Evolutionary conservation across 192 early-diverging fungal species (phyloP), one percentile per base, ranked within the genome.

Genomic region (Chytriomyces sp.): DNA sequence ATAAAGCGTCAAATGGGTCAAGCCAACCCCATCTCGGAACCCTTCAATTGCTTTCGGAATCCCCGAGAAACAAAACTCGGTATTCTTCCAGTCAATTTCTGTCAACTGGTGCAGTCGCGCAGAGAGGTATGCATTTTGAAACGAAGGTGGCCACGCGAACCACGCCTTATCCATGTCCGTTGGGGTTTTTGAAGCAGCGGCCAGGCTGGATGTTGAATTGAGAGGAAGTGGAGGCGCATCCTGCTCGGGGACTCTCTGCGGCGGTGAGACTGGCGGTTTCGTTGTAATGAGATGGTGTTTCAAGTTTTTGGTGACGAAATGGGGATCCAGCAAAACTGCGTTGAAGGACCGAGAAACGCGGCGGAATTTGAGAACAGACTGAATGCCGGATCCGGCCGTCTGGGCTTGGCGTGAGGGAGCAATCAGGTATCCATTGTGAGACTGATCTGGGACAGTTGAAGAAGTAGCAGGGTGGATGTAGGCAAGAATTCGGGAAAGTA

Each of bases 71-170:
- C 16, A 57, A 67, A 67, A 45, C 1, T 9, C 23, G 8, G 66
- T 67, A 23, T 46, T 67, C 44, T 44, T 26, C 66, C 66, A 67
- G 66, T 67, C 66, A 43, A 67, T 67, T 67, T 67, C 66, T 5
- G 20, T n/a, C 28, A 67, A 23, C 1, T 26, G 28, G 28, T 11
- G 13, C 24, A 67, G 45, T 7, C 66, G 66, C 28, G 11, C 13
- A 13, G 26, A 7, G 11, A 46, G 18, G 23, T 67, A 67, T 9
- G 20, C 66, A 18, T 16, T 9, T 67, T 67, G 66, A 45, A 67
- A 45, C 13, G 35, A 4, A 4, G 45, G 18, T 8, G 66, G 66
- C 66, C 66, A 67, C 46, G 35, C 8, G 66, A 67, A 67, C 26
- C 45, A 67, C 28, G 66, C 66, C 66, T 67, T 67, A 44, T 67